Conservation (phyloP, 345 rosid genomes). For the Raphanus raphanistrum region DNA sequence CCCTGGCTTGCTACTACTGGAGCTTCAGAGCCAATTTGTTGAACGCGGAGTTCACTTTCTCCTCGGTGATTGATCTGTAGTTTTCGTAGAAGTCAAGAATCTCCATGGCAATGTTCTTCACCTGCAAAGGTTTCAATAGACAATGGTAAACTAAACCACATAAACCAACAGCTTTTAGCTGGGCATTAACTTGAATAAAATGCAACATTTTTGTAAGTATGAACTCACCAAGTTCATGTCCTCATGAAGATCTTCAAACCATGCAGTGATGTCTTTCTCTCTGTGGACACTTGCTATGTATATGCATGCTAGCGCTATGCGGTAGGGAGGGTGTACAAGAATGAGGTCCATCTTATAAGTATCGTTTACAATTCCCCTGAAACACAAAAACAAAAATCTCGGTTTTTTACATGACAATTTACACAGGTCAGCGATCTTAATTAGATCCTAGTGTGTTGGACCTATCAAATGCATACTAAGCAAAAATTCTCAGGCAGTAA, state of each 20-base stretch:
- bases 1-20: background rate
- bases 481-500: background rate
- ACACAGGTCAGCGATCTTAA: background rate
- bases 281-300: constrained; percentile 71
- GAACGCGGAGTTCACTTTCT: constrained; percentile 39
- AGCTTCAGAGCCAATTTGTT: constrained; percentile 62
- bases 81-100: constrained; percentile 53
- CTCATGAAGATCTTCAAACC: constrained; percentile 95
- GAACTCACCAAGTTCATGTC: constrained; percentile 87
- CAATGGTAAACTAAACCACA: background rate
- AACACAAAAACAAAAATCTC: background rate
- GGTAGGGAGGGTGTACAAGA: constrained; percentile 84
- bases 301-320: constrained; percentile 86
- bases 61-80: constrained; percentile 40
- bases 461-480: background rate
- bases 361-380: constrained; percentile 89
- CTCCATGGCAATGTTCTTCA: constrained; percentile 55
- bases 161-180: background rate
- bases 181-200: background rate
- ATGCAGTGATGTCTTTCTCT: constrained; percentile 78
- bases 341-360: constrained; percentile 96
- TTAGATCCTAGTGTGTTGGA: background rate
- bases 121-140: constrained; percentile 33
- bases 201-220: constrained; percentile 5
- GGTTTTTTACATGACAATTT: background rate